phyloP scores from a whole-genome alignment of 1,139 yeast species.

The Sugiyamaella japonica region DNA sequence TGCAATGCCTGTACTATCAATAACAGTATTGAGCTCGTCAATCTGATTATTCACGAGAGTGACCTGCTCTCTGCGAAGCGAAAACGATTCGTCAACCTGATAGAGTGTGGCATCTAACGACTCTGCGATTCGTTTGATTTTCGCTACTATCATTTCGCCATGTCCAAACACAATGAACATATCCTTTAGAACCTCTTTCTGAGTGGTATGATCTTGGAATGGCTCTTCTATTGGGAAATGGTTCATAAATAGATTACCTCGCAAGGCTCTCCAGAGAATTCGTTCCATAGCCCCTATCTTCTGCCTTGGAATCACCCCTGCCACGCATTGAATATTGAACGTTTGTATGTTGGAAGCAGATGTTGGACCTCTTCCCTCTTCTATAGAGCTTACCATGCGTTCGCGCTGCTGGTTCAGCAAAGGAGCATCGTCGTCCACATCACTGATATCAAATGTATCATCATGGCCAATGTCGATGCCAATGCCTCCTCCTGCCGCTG shows the following conservation, averaged over 20 bases:
- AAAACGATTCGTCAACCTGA: conserved; percentile 59
- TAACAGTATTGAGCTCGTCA: conserved; percentile 64
- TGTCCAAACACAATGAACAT: conserved; percentile 87
- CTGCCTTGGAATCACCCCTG: conserved; percentile 80
- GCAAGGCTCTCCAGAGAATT: conserved; percentile 86
- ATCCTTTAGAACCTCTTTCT: conserved; percentile 56
- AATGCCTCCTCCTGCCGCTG: not conserved
- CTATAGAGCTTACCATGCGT: conserved; percentile 14
- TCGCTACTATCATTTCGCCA: conserved; percentile 68
- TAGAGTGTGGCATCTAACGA: conserved; percentile 81
- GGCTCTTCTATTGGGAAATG: conserved; percentile 67
- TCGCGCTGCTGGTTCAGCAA: conserved; percentile 20
- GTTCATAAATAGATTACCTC: conserved; percentile 83
- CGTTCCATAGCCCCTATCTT: conserved; percentile 74
- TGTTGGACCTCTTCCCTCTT: conserved; percentile 15
- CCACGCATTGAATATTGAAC: conserved; percentile 57
- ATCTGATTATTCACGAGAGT: conserved; percentile 58
- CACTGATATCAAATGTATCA: conserved; percentile 12
- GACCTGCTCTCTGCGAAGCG: conserved; percentile 59
- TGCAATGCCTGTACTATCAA: conserved; percentile 69
- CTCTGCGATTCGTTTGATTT: conserved; percentile 74
- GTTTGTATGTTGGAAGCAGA: conserved; percentile 19
- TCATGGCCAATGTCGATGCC: conserved; percentile 4
- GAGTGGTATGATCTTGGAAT: conserved; percentile 51
- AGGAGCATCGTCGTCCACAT: conserved; percentile 32